Conservation (phyloP, 1,139 yeast genomes). For the Petasospora fabianii region DNA sequence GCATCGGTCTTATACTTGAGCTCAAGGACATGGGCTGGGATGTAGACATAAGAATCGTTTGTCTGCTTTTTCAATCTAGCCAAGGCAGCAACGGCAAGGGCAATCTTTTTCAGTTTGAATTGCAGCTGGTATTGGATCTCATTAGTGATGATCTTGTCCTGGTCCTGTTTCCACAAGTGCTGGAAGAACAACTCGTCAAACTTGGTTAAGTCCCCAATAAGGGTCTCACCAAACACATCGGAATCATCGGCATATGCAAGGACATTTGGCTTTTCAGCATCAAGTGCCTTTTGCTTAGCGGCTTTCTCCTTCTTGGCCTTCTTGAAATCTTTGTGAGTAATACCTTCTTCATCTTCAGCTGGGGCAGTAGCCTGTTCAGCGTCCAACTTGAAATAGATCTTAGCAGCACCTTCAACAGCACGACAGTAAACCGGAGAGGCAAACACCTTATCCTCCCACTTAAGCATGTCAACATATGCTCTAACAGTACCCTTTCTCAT, state of each 20-base stretch:
- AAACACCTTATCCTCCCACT: constrained; percentile 78
- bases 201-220: constrained; percentile 13
- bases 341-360: constrained; percentile 6
- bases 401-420: constrained; percentile 63
- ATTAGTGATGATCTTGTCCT: constrained; percentile 32
- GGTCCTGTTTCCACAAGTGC: constrained; percentile 33
- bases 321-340: constrained; percentile 29
- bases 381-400: constrained; percentile 45
- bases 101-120: constrained; percentile 41
- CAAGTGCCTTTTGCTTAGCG: constrained; percentile 35
- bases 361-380: constrained; percentile 18
- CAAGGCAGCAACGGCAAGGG: constrained; percentile 42
- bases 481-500: constrained; percentile 89
- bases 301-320: constrained; percentile 37
- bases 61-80: constrained; percentile 29
- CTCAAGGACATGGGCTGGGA: constrained; percentile 18
- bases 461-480: constrained; percentile 68
- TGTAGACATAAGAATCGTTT: constrained; percentile 15
- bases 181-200: constrained; percentile 37
- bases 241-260: constrained; percentile 28
- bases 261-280: constrained; percentile 34
- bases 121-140: constrained; percentile 42
- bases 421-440: constrained; percentile 67
- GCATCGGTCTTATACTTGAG: constrained; percentile 22
- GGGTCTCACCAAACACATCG: constrained; percentile 27